Evolutionary conservation across 768 basidiomycete genomes (phyloP).

Genomic region (Pulveroboletus sp.): DNA sequence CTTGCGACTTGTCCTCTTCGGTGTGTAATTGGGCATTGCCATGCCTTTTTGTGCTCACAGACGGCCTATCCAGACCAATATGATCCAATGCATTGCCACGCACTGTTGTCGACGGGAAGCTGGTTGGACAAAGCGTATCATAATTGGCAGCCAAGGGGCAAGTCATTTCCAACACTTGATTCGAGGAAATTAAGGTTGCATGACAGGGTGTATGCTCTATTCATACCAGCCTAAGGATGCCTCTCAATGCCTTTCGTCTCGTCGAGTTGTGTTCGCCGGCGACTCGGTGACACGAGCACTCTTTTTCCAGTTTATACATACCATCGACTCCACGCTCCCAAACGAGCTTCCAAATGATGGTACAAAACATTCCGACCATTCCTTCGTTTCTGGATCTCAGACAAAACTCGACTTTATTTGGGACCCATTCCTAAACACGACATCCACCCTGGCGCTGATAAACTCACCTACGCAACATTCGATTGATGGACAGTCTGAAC

Average conservation of each 20-base stretch:
- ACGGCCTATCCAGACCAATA: conserved; percentile 47
- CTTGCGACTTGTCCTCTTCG: conserved; percentile 39
- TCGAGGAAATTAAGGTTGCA: conserved; percentile 7
- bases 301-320: conserved; percentile 68
- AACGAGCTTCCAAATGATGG: conserved; percentile 48
- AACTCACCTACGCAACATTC: conserved; percentile 8
- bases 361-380: conserved; percentile 66
- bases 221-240: conserved; percentile 54
- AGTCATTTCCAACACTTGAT: conserved; percentile 24
- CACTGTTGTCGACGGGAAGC: conserved; percentile 64
- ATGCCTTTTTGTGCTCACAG: conserved; percentile 3
- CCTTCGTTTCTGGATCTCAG: conserved; percentile 41
- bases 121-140: conserved; percentile 67
- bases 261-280: conserved; percentile 71
- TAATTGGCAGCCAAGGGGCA: conserved; percentile 87
- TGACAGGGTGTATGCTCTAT: conserved; percentile 75
- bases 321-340: conserved; percentile 55
- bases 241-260: conserved; percentile 49
- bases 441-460: conserved; percentile 47
- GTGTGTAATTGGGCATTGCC: conserved; percentile 29
- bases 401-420: conserved; percentile 61
- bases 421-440: conserved; percentile 85
- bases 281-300: conserved; percentile 79
- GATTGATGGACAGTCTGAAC: conserved; percentile 12
- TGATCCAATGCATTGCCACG: conserved; percentile 70